Base-by-base conservation (phyloP, 2,329 filamentous ascomycete species). In the Clarireedia sp. region DNA sequence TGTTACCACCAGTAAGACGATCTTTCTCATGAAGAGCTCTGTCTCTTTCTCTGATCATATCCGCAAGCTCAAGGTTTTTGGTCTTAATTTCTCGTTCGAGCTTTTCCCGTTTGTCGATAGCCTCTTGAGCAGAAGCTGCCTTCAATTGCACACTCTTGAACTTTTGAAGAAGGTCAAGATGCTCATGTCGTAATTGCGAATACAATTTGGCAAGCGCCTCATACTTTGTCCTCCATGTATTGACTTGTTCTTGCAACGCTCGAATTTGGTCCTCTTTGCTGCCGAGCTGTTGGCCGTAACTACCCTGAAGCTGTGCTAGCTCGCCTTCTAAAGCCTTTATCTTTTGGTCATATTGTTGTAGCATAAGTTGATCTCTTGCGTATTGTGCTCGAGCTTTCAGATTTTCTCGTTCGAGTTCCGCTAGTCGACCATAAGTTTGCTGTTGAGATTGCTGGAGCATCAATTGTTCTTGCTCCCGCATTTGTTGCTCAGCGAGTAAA, bases 41-140 rank as follows among this genome's bases (percentile, higher is more conserved):
- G 68, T 99, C 94, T 64, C 94, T 82, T 74, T 99, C 94, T 44
- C 94, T 83, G 62, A 99, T 99, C 94, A 99, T 97, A 70, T 97
- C 90, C 33, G 94, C 94, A 59, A 99, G 75, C 71, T 99, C 94
- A n/a, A 99, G 77, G 69, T 99, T 99, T 81, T 99, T 99, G 29
- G 92, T 96, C 81, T 99, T 99, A 70, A 99, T 87, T 74, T 99
- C 94, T 36, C 92, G 87, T 74, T 97, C 90, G 51, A 99, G 79
- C 76, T 95, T 96, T 75, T 99, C 94, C 8, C 92, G 86, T 64
- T 82, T 85, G 56, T 97, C 94, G 60, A 97, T 96, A 1, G 94
- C 94, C 74, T 99, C 94, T 69, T 97, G 92, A 0, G 94, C 94
- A 5, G 91, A 97, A 16, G 92, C 90, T 1, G 94, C 94, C 78